A percentile compares a stretch with the other conserved stretches of the same genome.
Evolutionary conservation across 2,329 filamentous ascomycete species (phyloP).

Genomic region (Fusarium caatingaense): DNA sequence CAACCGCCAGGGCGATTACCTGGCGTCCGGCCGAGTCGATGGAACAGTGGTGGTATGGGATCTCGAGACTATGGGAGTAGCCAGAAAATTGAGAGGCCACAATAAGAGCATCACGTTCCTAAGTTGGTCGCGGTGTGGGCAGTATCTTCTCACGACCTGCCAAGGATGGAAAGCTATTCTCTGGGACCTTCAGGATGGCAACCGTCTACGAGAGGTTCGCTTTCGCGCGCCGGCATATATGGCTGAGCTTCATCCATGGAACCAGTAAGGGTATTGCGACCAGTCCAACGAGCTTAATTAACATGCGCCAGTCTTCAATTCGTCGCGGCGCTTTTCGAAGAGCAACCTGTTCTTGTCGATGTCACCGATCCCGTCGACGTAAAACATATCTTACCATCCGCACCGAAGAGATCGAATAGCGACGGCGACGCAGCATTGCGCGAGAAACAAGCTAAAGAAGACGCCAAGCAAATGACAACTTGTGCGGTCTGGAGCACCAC

Average conservation of each 20-base stretch:
- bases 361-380: conserved; percentile 75
- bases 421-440: conserved; percentile 76
- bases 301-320: conserved; percentile 72
- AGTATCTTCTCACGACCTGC: conserved; percentile 90
- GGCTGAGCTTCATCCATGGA: conserved; percentile 91
- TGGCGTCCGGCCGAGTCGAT: conserved; percentile 93
- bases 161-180: conserved; percentile 97
- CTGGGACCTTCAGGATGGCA: conserved; percentile 83
- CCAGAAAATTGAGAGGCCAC: conserved; percentile 92
- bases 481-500: conserved; percentile 88
- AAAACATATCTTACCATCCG: conserved; percentile 83
- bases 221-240: conserved; percentile 96
- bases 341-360: conserved; percentile 89
- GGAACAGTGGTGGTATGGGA: conserved; percentile 97
- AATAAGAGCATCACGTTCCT: conserved; percentile 93
- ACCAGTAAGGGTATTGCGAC: conserved; percentile 69
- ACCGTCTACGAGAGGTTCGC: conserved; percentile 83
- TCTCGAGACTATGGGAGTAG: conserved; percentile 95
- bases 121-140: conserved; percentile 93
- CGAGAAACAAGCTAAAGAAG: conserved; percentile 89
- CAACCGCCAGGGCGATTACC: conserved; percentile 92
- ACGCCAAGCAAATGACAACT: conserved; percentile 94
- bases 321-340: conserved; percentile 92
- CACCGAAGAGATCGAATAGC: conserved; percentile 77
- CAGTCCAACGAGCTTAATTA: conserved; percentile 23